Percentiles rank a stretch among this genome's conserved stretches.
phyloP scores from a whole-genome alignment of 345 rosid species.

The Bruguiera sexangula region DNA sequence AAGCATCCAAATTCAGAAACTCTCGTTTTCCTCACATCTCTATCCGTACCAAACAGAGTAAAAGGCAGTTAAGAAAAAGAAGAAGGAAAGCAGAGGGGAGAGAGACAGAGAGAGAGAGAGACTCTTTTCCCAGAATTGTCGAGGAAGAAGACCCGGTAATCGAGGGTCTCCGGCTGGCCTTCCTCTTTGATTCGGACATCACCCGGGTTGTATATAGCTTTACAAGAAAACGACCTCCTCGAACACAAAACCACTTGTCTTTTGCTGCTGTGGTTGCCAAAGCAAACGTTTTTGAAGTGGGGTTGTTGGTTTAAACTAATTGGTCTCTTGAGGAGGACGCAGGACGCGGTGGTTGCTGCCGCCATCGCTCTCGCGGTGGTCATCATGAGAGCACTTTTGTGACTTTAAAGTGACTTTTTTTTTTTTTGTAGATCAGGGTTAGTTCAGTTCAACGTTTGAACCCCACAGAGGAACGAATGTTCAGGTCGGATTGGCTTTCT shows the following conservation, averaged over 20 bases:
- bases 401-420: not conserved
- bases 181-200: slow-evolving; percentile 57
- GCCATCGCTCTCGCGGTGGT: slow-evolving; percentile 58
- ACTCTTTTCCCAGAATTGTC: slow-evolving; percentile 72
- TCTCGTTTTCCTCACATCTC: not conserved
- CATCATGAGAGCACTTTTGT: slow-evolving; percentile 22
- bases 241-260: slow-evolving; percentile 24
- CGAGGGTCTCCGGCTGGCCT: slow-evolving; percentile 73
- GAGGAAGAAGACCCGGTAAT: slow-evolving; percentile 71
- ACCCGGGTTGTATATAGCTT: slow-evolving; percentile 51
- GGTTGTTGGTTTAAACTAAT: slow-evolving; percentile 26
- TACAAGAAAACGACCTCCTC: slow-evolving; percentile 55
- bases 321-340: slow-evolving; percentile 44
- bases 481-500: not conserved
- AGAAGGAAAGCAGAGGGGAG: not conserved
- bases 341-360: slow-evolving; percentile 33
- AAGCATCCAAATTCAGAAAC: not conserved
- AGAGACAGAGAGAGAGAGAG: not conserved
- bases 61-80: not conserved
- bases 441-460: not conserved
- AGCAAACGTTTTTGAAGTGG: slow-evolving; percentile 19
- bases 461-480: slow-evolving; percentile 2
- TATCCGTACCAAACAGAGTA: not conserved
- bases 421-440: not conserved
- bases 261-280: slow-evolving; percentile 18